phyloP scores from a whole-genome alignment of 1,139 yeast genomes.

The Taphrina wiesneri region DNA sequence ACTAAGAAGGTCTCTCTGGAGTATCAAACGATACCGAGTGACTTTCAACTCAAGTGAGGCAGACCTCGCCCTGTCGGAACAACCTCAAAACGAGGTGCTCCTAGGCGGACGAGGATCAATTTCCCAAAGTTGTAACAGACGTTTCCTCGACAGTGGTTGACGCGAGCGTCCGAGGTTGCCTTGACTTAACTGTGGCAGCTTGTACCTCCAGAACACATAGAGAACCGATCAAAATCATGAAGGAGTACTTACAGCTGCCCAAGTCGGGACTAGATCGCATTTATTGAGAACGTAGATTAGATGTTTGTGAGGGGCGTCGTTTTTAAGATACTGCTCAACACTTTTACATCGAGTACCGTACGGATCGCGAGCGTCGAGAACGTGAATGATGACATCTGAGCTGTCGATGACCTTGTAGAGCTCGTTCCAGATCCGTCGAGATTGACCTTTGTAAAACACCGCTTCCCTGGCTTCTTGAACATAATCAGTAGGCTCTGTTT shows the following conservation, averaged over 20 bases:
- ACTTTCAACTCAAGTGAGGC: constrained; percentile 36
- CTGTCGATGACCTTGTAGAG: constrained; percentile 91
- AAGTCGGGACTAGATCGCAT: constrained; percentile 97
- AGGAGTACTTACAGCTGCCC: constrained; percentile 91
- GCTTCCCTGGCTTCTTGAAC: constrained; percentile 91
- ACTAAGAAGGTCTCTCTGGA: constrained; percentile 46
- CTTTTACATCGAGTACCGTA: constrained; percentile 91
- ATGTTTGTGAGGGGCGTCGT: constrained; percentile 96
- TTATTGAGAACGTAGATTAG: constrained; percentile 90
- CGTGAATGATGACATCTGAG: constrained; percentile 94
- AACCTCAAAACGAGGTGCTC: constrained; percentile 55
- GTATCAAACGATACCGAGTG: constrained; percentile 32
- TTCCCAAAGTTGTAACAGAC: constrained; percentile 99
- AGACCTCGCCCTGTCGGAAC: constrained; percentile 40
- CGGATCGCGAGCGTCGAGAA: constrained; percentile 96
- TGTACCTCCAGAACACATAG: too few species aligned
- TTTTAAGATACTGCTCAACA: constrained; percentile 87
- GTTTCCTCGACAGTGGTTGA: constrained; percentile 41
- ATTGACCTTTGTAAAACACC: constrained; percentile 94
- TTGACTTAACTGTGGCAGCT: constrained; percentile 52
- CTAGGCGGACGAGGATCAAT: constrained; percentile 52
- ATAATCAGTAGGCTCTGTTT: constrained; percentile 59
- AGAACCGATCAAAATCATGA: constrained; percentile 42
- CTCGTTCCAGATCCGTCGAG: constrained; percentile 98
- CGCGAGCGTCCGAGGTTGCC: constrained; percentile 54